phyloP scores from a whole-genome alignment of 2,329 filamentous ascomycete genomes.

The Clonostachys chloroleuca region DNA sequence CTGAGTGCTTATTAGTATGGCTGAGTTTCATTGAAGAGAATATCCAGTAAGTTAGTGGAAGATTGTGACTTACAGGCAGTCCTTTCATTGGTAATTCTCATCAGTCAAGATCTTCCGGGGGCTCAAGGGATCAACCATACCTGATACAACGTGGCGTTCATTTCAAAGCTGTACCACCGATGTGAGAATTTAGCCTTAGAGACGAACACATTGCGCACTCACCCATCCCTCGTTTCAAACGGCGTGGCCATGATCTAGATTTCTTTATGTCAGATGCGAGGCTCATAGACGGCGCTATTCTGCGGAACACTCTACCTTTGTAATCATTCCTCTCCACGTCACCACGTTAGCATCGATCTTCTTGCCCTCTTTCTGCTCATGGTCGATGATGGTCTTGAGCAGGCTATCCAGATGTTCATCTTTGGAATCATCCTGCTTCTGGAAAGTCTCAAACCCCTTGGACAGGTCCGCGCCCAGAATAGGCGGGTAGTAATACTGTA shows the following conservation, averaged over 20 bases:
- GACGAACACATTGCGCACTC: slow-evolving; percentile 16
- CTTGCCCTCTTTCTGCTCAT: slow-evolving; percentile 65
- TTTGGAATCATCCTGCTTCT: slow-evolving; percentile 74
- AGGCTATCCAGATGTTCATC: slow-evolving; percentile 88
- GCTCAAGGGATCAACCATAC: slow-evolving; percentile 42
- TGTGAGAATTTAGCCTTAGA: slow-evolving; percentile 6
- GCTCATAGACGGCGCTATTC: not conserved
- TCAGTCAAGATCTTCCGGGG: slow-evolving; percentile 2
- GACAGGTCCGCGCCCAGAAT: slow-evolving; percentile 69
- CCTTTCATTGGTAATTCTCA: slow-evolving; percentile 25
- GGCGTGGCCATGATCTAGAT: slow-evolving; percentile 76
- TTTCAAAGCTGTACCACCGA: slow-evolving; percentile 65
- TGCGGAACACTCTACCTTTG: slow-evolving; percentile 59
- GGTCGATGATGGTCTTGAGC: slow-evolving; percentile 66
- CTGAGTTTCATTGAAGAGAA: not conserved
- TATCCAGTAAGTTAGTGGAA: not conserved
- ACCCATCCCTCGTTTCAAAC: slow-evolving; percentile 79
- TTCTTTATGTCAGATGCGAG: slow-evolving; percentile 1
- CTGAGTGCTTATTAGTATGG: slow-evolving; percentile 31
- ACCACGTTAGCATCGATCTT: slow-evolving; percentile 74
- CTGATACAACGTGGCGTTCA: slow-evolving; percentile 92
- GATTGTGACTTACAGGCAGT: slow-evolving; percentile 42
- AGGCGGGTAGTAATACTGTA: slow-evolving; percentile 87
- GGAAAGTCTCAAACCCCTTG: slow-evolving; percentile 75
- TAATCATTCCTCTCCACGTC: slow-evolving; percentile 98